A percentile compares a stretch with the other conserved stretches of the same genome.
Conservation (phyloP, 176 grass and related monocot species). For the Stipa capillata region DNA sequence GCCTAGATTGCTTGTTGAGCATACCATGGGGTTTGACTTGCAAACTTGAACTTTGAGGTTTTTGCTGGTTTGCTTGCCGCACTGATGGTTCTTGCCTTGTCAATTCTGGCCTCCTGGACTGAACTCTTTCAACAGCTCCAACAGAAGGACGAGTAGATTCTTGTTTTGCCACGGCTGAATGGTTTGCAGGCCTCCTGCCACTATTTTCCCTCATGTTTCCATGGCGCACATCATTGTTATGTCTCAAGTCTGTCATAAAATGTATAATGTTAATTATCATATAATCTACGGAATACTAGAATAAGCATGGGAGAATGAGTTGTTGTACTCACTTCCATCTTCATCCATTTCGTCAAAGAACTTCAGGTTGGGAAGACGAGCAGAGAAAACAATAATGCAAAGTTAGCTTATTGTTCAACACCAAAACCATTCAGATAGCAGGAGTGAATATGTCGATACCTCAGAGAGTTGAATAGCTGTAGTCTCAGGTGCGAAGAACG, state of each 20-base stretch:
- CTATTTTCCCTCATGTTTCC: slow-evolving; percentile 36
- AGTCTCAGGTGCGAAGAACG: slow-evolving; percentile 56
- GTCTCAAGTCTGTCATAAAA: slow-evolving; percentile 56
- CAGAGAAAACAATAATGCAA: neutral
- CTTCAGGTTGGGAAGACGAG: slow-evolving; percentile 21
- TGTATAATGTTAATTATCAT: neutral
- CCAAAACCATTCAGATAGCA: slow-evolving; percentile 15
- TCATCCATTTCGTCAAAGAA: slow-evolving; percentile 97
- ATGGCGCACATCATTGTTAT: slow-evolving; percentile 15
- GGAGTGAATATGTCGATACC: slow-evolving; percentile 31
- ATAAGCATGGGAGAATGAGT: neutral
- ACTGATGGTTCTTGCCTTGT: slow-evolving; percentile 23
- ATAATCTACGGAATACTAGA: neutral
- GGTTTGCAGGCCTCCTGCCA: slow-evolving; percentile 7
- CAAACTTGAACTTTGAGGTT: slow-evolving; percentile 18
- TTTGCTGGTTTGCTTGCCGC: slow-evolving; percentile 48
- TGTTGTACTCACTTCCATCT: slow-evolving; percentile 83
- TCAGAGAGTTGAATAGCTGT: slow-evolving; percentile 65
- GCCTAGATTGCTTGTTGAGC: slow-evolving; percentile 30
- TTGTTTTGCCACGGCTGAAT: slow-evolving; percentile 25
- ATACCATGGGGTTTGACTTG: slow-evolving; percentile 21
- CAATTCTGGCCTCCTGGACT: slow-evolving; percentile 32
- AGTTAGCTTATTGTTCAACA: slow-evolving; percentile 15
- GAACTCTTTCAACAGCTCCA: slow-evolving; percentile 25
- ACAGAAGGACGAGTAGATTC: slow-evolving; percentile 2